Evolutionary conservation across 2,329 filamentous ascomycete species (phyloP), one percentile per base, ranked within the genome.

Genomic region (Macroventuria anomochaeta): DNA sequence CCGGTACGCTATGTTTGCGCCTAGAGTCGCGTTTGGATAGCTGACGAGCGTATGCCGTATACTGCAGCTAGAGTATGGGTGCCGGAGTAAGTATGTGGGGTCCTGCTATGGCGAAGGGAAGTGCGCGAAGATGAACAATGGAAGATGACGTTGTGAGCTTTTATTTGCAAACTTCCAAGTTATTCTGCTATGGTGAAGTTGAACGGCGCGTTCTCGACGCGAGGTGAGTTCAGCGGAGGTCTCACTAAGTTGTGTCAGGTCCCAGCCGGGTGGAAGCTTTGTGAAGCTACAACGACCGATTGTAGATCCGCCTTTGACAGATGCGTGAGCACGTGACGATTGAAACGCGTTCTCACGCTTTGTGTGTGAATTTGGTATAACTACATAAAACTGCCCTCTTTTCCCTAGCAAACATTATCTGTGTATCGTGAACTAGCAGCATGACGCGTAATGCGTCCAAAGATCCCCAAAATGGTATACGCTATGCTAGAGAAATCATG

Each of bases 401-500:
- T 17, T 46, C 31, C 26, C 36, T 57, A 58, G 48, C 58, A 67
- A 70, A 71, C 64, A 73, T 74, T 73, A 74, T 60, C 42, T 65
- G 55, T 68, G 57, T 69, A 65, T 67, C 62, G 63, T 65, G 51
- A 64, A 59, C 58, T 59, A 61, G 59, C 62, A 64, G 63, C 65
- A 68, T 64, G 61, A 61, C 61, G 57, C 58, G 58, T 59, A 49
- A 57, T 52, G 59, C 64, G 68, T 62, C 63, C 64, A 64, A 61
- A 61, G 65, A 62, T 48, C 59, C 58, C 63, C 59, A 65, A 65
- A 58, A 63, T 73, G 70, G 70, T 73, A 74, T 74, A 68, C 68
- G 71, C 71, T 73, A 72, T 74, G 70, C 70, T 70, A 55, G 64
- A 66, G 59, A 70, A 59, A 68, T 73, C 69, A 71, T 72, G 53